phyloP scores from a whole-genome alignment of 306 rosid species.

The Corylus heterophylla region DNA sequence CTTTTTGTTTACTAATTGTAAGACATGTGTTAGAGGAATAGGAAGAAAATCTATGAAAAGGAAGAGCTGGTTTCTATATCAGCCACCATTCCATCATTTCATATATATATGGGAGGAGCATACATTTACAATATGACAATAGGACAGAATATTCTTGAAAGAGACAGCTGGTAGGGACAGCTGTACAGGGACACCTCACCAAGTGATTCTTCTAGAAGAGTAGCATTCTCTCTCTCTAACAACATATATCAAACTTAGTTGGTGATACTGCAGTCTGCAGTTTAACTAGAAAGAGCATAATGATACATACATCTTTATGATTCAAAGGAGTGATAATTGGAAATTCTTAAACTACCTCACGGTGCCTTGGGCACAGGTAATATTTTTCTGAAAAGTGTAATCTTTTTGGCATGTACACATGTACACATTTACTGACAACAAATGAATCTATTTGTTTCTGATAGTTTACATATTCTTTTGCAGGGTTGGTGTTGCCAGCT shows the following conservation, averaged over 20 bases:
- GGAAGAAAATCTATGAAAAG: too few relatives aligned
- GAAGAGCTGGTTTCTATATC: too few relatives aligned
- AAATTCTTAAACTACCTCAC: background rate
- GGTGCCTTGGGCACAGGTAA: background rate
- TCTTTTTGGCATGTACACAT: background rate
- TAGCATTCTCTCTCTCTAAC: too few relatives aligned
- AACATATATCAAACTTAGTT: background rate
- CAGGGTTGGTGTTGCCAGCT: constrained; percentile 98
- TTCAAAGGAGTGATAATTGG: background rate
- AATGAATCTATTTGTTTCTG: constrained; percentile 15
- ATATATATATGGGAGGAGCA: too few relatives aligned
- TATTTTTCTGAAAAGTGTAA: background rate
- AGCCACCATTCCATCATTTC: too few relatives aligned
- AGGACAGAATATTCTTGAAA: too few relatives aligned
- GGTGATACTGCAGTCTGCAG: background rate
- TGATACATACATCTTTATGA: background rate
- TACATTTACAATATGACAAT: too few relatives aligned
- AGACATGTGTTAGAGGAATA: background rate
- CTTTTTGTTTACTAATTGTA: background rate
- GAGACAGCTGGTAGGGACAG: too few relatives aligned
- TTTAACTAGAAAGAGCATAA: background rate
- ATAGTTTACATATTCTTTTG: constrained; percentile 10
- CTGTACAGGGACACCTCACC: too few relatives aligned
- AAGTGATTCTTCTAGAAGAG: too few relatives aligned
- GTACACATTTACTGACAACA: background rate